Percentiles rank a stretch among this genome's conserved stretches.
These are phyloP conservation scores for Beauveria bassiana DNA, from an alignment of 2,329 filamentous ascomycete species.

Conservation along the genomic window DNA sequence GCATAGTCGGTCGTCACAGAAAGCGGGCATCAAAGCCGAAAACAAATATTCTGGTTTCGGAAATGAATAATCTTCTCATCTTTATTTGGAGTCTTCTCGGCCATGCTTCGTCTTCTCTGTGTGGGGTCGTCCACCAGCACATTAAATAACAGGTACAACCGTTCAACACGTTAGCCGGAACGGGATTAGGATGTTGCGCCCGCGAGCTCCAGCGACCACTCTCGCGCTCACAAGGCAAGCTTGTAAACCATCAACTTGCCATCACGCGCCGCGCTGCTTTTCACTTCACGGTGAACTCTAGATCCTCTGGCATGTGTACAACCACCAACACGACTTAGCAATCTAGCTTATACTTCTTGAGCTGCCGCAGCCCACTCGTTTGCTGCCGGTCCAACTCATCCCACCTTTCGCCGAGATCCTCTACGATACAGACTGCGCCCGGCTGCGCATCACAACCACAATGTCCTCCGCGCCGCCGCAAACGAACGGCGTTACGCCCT, in stretches of 20 bases:
- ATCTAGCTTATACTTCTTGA: neutral
- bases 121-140: too few relatives aligned
- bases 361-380: neutral
- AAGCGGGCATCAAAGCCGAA: neutral
- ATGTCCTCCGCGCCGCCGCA: slow-evolving; percentile 1
- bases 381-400: neutral
- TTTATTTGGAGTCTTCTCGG: neutral
- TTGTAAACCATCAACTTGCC: neutral
- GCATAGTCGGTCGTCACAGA: neutral
- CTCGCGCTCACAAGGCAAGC: neutral
- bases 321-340: neutral
- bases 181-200: slow-evolving; percentile 11
- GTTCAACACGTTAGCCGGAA: neutral
- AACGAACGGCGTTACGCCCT: slow-evolving; percentile 8
- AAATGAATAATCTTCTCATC: too few relatives aligned
- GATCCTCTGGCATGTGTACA: neutral
- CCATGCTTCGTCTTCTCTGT: neutral
- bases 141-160: neutral
- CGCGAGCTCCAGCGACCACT: neutral
- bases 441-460: neutral
- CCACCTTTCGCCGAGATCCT: neutral
- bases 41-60: too few relatives aligned
- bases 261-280: neutral
- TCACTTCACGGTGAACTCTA: too few relatives aligned
- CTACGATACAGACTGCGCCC: neutral